A percentile compares a stretch with the other conserved stretches of the same genome.
Conservation (phyloP, 495 filamentous ascomycete species). For the Staphylotrichum tortipilum region DNA sequence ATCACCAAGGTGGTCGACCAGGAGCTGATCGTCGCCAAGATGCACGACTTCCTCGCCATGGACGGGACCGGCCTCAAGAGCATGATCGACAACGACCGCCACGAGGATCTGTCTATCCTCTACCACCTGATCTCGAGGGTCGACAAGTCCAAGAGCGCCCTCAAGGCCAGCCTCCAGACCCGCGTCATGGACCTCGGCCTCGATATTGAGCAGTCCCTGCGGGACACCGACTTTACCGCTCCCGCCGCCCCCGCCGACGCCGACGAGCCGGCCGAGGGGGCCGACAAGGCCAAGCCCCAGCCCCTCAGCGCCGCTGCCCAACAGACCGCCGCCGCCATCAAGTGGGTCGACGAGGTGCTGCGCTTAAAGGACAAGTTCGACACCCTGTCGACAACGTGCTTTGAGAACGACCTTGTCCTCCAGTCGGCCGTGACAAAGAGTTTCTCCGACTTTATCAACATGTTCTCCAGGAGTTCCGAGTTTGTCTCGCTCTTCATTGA, state of each 20-base stretch:
- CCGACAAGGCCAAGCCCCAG: constrained; percentile 36
- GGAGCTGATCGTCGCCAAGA: constrained; percentile 65
- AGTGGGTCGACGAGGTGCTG: constrained; percentile 91
- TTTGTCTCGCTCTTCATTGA: constrained; percentile 96
- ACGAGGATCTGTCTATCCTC: constrained; percentile 65
- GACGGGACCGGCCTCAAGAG: constrained; percentile 72
- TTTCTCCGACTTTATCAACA: constrained; percentile 86
- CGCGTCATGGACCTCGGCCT: constrained; percentile 72
- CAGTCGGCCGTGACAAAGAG: constrained; percentile 75
- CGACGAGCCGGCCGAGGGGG: constrained; percentile 40
- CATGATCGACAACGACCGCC: constrained; percentile 87
- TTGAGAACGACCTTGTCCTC: constrained; percentile 64
- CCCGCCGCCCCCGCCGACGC: constrained; percentile 33
- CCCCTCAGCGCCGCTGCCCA: constrained; percentile 39
- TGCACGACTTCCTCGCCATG: constrained; percentile 73
- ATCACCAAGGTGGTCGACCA: constrained; percentile 71
- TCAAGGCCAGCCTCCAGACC: constrained; percentile 61
- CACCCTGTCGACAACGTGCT: constrained; percentile 57
- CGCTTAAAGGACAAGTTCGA: constrained; percentile 86
- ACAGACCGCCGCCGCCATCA: constrained; percentile 70
- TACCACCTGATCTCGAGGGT: constrained; percentile 72
- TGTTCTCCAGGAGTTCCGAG: constrained; percentile 72
- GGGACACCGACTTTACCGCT: constrained; percentile 36
- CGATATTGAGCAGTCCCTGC: constrained; percentile 68
- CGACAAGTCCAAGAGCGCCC: constrained; percentile 60